These are phyloP conservation scores for Claviceps fusiformis DNA, from an alignment of 2,329 filamentous ascomycete species.

Conservation along the genomic window DNA sequence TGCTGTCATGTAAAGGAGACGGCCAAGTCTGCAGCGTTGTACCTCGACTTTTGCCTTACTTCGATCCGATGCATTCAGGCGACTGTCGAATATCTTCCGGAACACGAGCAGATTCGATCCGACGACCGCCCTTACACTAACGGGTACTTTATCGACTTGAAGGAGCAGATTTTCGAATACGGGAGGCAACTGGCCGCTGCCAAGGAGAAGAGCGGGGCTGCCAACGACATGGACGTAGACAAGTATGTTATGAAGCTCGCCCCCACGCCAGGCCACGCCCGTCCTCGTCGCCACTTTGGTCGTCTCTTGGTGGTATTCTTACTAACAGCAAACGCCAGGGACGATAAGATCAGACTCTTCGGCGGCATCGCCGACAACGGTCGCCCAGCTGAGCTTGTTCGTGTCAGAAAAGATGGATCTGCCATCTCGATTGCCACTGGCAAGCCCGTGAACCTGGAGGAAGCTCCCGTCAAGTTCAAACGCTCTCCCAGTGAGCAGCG, in stretches of 20 bases:
- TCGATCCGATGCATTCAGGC: conserved; percentile 84
- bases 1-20: conserved; percentile 58
- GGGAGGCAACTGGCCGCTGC: conserved; percentile 68
- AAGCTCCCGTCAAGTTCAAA: conserved; percentile 43
- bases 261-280: conserved; percentile 10
- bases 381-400: conserved; percentile 70
- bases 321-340: conserved; percentile 20
- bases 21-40: conserved; percentile 55
- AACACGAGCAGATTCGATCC: conserved; percentile 73
- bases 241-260: conserved; percentile 29
- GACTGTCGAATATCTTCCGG: conserved; percentile 72
- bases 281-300: conserved; percentile 4
- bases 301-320: conserved; percentile 2
- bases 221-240: conserved; percentile 44
- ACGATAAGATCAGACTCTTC: conserved; percentile 63
- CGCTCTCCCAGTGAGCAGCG: conserved; percentile 55
- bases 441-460: conserved; percentile 43
- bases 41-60: conserved; percentile 79
- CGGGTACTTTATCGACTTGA: conserved; percentile 92
- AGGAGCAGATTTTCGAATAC: conserved; percentile 86
- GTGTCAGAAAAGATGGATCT: conserved; percentile 67
- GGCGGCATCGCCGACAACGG: conserved; percentile 74
- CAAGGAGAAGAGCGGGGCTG: conserved; percentile 50
- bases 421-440: conserved; percentile 65
- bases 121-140: conserved; percentile 84